Evolutionary conservation across 1,284 basidiomycete genomes (phyloP).

Genomic region (Pisolithus thermaeus): DNA sequence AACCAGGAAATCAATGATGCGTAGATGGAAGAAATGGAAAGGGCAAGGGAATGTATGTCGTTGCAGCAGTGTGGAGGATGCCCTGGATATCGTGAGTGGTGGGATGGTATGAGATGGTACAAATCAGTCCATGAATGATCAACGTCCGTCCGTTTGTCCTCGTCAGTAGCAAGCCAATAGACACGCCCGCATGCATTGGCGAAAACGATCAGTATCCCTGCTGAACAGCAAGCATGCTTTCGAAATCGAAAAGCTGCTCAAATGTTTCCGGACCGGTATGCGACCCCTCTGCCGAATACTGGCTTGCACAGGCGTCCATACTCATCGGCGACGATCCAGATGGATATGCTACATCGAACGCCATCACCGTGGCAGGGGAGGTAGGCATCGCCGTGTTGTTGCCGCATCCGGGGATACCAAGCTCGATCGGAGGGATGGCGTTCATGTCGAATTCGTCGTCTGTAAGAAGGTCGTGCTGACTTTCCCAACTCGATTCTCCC

Average conservation of each 20-base stretch:
- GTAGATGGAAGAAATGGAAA: not conserved
- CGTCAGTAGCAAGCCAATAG: slow-evolving; percentile 25
- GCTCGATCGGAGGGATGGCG: slow-evolving; percentile 42
- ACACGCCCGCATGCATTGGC: slow-evolving; percentile 33
- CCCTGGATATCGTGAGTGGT: not conserved
- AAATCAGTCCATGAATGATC: slow-evolving; percentile 10
- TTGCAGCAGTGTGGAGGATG: not conserved
- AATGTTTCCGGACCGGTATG: slow-evolving; percentile 24
- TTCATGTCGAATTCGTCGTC: slow-evolving; percentile 44
- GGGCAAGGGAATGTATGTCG: not conserved
- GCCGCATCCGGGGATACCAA: slow-evolving; percentile 33
- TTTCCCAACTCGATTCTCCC: slow-evolving; percentile 27
- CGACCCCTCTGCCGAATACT: slow-evolving; percentile 20
- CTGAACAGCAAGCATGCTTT: slow-evolving; percentile 25
- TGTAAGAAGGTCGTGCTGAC: slow-evolving; percentile 30
- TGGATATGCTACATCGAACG: slow-evolving; percentile 18
- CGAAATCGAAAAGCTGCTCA: slow-evolving; percentile 30
- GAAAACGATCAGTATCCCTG: slow-evolving; percentile 26
- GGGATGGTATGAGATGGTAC: not conserved
- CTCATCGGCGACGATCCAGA: slow-evolving; percentile 19
- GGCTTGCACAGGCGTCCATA: slow-evolving; percentile 6
- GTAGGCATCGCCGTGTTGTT: slow-evolving; percentile 13
- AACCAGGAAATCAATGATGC: not conserved
- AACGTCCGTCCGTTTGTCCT: slow-evolving; percentile 1
- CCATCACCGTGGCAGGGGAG: slow-evolving; percentile 2